phyloP scores from a whole-genome alignment of 495 filamentous ascomycete genomes.

The Amniculicola lignicola region DNA sequence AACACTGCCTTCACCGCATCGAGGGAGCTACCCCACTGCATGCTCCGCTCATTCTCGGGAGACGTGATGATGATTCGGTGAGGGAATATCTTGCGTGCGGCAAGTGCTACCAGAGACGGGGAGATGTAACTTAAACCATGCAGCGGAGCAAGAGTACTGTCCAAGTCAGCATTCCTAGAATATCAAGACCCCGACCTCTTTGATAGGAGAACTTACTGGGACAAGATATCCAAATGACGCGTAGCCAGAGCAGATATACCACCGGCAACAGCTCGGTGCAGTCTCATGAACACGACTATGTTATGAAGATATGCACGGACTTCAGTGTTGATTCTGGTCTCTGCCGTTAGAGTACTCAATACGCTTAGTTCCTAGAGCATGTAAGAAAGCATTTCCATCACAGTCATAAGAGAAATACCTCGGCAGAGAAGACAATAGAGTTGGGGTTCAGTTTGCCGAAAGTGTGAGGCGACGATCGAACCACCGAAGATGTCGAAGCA shows the following conservation, averaged over 20 bases:
- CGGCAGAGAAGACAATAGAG: constrained; percentile 23
- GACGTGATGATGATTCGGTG: constrained; percentile 71
- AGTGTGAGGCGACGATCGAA: constrained; percentile 6
- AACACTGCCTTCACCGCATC: constrained; percentile 63
- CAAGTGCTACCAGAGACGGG: constrained; percentile 77
- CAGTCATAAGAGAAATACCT: constrained; percentile 12
- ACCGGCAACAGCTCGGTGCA: constrained; percentile 78
- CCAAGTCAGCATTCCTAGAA: constrained; percentile 5
- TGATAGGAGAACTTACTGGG: constrained; percentile 50
- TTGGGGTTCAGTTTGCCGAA: constrained; percentile 1
- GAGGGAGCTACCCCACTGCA: constrained; percentile 88
- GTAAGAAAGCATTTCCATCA: background rate
- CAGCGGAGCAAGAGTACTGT: constrained; percentile 68
- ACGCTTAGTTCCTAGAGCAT: constrained; percentile 45
- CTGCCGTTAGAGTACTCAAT: constrained; percentile 42
- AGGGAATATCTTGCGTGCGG: constrained; percentile 82
- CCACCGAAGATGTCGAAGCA: constrained; percentile 29
- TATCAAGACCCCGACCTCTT: background rate
- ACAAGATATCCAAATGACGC: constrained; percentile 65
- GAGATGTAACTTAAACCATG: constrained; percentile 80
- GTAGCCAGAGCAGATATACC: constrained; percentile 76
- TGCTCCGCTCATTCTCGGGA: constrained; percentile 73
- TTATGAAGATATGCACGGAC: constrained; percentile 79
- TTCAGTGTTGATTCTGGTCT: constrained; percentile 57
- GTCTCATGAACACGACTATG: constrained; percentile 75